These are phyloP conservation scores for Xerocomus minutiporus DNA, from an alignment of 1,284 basidiomycete species.

Conservation along the genomic window DNA sequence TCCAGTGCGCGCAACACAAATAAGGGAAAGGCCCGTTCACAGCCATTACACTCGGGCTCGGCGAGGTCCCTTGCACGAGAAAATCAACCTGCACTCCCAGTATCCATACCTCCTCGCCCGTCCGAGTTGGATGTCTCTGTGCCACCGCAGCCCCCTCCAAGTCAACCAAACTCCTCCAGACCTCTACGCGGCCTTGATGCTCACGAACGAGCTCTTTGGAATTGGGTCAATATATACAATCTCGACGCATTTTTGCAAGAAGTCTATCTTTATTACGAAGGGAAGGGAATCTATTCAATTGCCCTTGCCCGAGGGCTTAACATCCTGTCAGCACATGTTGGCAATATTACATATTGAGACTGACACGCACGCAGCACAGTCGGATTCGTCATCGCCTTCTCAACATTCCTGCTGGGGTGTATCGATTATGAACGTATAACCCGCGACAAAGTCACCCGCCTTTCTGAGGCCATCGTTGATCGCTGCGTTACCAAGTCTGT, in stretches of 20 bases:
- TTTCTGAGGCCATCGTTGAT: slow-evolving; percentile 77
- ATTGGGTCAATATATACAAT: slow-evolving; percentile 98
- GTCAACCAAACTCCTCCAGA: slow-evolving; percentile 36
- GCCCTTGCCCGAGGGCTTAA: slow-evolving; percentile 84
- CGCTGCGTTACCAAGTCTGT: slow-evolving; percentile 78
- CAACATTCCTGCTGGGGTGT: slow-evolving; percentile 92
- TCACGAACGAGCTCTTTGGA: slow-evolving; percentile 91
- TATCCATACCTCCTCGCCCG: slow-evolving; percentile 62
- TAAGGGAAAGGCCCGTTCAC: slow-evolving; percentile 41
- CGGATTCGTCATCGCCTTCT: slow-evolving; percentile 95
- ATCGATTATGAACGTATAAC: slow-evolving; percentile 85
- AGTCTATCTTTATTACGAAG: slow-evolving; percentile 93
- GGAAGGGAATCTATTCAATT: slow-evolving; percentile 94
- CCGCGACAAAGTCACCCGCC: slow-evolving; percentile 54
- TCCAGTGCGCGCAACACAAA: slow-evolving; percentile 27
- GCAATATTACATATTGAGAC: slow-evolving; percentile 15
- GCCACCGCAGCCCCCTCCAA: slow-evolving; percentile 21
- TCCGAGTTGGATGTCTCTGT: slow-evolving; percentile 52
- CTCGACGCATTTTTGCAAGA: slow-evolving; percentile 93
- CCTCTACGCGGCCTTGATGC: slow-evolving; percentile 71
- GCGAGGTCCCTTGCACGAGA: slow-evolving; percentile 42
- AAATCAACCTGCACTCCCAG: slow-evolving; percentile 32
- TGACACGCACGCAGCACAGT: slow-evolving; percentile 66
- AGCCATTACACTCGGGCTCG: slow-evolving; percentile 45
- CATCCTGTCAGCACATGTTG: slow-evolving; percentile 68